Conservation (phyloP, 345 rosid species). For the Populus euphratica region DNA sequence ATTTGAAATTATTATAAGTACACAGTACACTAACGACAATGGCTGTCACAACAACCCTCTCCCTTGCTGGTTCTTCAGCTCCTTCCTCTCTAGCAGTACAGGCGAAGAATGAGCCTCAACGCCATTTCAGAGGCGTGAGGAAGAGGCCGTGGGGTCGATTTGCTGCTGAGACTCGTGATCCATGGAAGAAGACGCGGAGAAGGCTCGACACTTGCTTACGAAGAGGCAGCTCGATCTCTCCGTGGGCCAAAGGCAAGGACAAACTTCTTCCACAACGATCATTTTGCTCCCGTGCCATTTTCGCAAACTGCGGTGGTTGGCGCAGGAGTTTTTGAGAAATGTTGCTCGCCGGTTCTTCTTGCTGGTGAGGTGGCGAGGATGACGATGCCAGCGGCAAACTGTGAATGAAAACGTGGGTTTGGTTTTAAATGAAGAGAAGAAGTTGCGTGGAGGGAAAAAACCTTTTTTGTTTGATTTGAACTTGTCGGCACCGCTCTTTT, state of each 20-base stretch:
- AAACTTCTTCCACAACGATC: constrained; percentile 15
- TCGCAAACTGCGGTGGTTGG: background rate
- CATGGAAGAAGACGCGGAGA: constrained; percentile 36
- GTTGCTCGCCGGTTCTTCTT: background rate
- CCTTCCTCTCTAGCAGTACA: background rate
- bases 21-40: background rate
- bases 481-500: constrained; percentile 18
- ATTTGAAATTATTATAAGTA: too few relatives aligned
- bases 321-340: background rate
- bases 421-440: constrained; percentile 1
- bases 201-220: constrained; percentile 40
- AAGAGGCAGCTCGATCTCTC: constrained; percentile 31
- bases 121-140: constrained; percentile 33
- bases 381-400: background rate
- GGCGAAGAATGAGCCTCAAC: background rate
- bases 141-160: constrained; percentile 40
- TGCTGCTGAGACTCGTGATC: constrained; percentile 41
- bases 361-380: background rate
- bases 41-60: background rate
- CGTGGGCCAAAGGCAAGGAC: constrained; percentile 40
- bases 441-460: too few relatives aligned
- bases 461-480: constrained; percentile 14
- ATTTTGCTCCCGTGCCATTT: background rate
- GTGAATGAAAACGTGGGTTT: background rate
- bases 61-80: background rate